Conservation (phyloP, 371 early-diverging fungal species). For the Fennellomyces sp. region DNA sequence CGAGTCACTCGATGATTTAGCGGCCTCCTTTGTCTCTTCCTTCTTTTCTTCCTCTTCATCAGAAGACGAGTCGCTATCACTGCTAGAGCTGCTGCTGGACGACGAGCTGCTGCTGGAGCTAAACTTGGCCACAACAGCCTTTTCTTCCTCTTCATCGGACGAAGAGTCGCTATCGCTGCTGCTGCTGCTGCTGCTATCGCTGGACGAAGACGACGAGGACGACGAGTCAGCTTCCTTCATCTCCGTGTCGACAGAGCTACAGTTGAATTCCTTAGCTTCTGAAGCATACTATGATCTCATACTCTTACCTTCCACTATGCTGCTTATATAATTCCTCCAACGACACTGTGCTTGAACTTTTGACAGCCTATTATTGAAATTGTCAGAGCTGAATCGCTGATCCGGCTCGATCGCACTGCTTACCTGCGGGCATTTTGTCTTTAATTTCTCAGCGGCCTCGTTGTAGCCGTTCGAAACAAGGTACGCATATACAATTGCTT, state of each 20-base stretch:
- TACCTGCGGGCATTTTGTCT: constrained; percentile 21
- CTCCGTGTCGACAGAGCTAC: constrained; percentile 6
- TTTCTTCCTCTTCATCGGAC: constrained; percentile 14
- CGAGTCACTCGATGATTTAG: too few species aligned
- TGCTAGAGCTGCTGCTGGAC: too few species aligned
- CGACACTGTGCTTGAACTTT: neutral
- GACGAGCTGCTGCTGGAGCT: constrained; percentile 20
- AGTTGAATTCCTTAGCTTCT: neutral
- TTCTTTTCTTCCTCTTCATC: constrained; percentile 13
- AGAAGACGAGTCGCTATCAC: too few species aligned
- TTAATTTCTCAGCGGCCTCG: constrained; percentile 20
- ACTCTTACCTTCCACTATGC: constrained; percentile 7
- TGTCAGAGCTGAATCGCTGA: too few species aligned
- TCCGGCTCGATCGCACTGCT: too few species aligned
- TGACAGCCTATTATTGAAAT: neutral
- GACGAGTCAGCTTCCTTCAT: constrained; percentile 11
- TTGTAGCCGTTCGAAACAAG: constrained; percentile 13
- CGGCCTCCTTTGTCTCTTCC: constrained; percentile 5
- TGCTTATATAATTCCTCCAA: constrained; percentile 11
- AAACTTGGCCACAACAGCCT: constrained; percentile 26
- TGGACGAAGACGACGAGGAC: neutral
- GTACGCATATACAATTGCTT: constrained; percentile 24
- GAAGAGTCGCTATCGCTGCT: constrained; percentile 6
- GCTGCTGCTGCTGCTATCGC: constrained; percentile 1
- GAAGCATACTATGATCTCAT: neutral